These are phyloP conservation scores for Tillandsia fasciculata DNA, from an alignment of 176 grass and related monocot genomes.

Conservation along the genomic window DNA sequence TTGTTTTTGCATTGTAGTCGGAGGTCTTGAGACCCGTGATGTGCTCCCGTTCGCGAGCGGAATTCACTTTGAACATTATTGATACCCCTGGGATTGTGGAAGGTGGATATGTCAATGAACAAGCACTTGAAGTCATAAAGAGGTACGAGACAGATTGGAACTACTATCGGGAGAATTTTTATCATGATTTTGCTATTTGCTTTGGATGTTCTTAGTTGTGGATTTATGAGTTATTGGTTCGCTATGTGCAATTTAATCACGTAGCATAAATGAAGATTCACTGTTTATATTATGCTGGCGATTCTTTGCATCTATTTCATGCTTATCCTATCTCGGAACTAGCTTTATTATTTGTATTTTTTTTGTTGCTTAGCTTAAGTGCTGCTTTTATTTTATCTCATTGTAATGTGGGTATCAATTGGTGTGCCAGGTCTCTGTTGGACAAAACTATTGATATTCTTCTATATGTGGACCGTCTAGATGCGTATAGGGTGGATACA, in stretches of 20 bases:
- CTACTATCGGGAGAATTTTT: not conserved
- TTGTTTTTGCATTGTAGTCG: not conserved
- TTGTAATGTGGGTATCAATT: no score
- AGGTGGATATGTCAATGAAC: conserved; percentile 16
- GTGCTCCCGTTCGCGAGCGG: conserved; percentile 6
- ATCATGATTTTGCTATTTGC: no score
- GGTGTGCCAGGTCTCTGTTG: conserved; percentile 17
- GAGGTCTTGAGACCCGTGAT: conserved; percentile 11
- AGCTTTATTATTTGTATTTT: no score
- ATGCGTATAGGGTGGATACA: conserved; percentile 24
- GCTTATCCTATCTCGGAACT: no score
- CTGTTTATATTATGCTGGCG: no score
- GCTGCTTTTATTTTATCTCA: no score
- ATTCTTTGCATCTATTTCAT: no score
- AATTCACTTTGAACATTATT: conserved; percentile 15
- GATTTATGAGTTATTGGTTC: no score
- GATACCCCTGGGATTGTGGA: conserved; percentile 19
- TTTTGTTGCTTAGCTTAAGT: no score
- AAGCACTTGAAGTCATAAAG: conserved; percentile 17
- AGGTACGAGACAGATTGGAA: conserved; percentile 1
- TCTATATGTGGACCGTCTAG: conserved; percentile 23
- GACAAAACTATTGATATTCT: conserved; percentile 24
- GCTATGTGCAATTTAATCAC: no score
- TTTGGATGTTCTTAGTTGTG: no score
- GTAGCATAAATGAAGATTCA: no score